A percentile compares a stretch with the other conserved stretches of the same genome.
Conservation (phyloP, 768 basidiomycete genomes). For the Termitomyces sp. region DNA sequence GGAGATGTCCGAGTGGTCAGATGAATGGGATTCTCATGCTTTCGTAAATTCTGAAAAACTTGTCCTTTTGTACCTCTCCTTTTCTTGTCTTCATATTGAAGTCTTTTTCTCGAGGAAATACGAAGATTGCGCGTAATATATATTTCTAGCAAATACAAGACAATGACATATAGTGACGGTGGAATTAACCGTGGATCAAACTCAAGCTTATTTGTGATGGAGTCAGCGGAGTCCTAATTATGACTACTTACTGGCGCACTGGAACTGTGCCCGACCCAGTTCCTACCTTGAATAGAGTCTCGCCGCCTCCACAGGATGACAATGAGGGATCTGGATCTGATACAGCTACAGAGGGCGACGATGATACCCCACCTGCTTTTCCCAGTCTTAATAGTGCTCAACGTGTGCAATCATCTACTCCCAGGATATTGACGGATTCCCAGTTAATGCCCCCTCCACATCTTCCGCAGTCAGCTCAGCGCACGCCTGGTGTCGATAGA, state of each 20-base stretch:
- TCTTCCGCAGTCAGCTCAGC: constrained; percentile 31
- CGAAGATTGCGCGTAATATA: no score
- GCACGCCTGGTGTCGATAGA: constrained; percentile 32
- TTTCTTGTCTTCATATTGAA: no score
- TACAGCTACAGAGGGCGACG: constrained; percentile 29
- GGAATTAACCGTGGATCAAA: no score
- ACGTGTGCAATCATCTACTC: constrained; percentile 32
- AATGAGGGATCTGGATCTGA: constrained; percentile 27
- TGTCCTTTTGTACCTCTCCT: no score
- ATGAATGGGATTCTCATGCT: no score
- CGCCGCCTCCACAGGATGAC: constrained; percentile 39
- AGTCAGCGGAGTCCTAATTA: constrained; percentile 15
- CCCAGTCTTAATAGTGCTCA: constrained; percentile 71
- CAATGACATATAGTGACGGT: no score
- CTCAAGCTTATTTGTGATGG: no score
- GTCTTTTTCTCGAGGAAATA: no score
- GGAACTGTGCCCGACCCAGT: constrained; percentile 25
- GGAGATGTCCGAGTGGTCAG: no score
- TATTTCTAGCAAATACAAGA: no score
- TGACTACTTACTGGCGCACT: constrained; percentile 61
- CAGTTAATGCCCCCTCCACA: constrained; percentile 53
- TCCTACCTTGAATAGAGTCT: constrained; percentile 30
- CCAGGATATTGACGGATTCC: constrained; percentile 38
- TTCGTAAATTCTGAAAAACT: no score
- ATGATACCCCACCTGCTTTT: constrained; percentile 68